phyloP scores from a whole-genome alignment of 2,329 filamentous ascomycete genomes.

The Immersiporthe knoxdaviesiana region DNA sequence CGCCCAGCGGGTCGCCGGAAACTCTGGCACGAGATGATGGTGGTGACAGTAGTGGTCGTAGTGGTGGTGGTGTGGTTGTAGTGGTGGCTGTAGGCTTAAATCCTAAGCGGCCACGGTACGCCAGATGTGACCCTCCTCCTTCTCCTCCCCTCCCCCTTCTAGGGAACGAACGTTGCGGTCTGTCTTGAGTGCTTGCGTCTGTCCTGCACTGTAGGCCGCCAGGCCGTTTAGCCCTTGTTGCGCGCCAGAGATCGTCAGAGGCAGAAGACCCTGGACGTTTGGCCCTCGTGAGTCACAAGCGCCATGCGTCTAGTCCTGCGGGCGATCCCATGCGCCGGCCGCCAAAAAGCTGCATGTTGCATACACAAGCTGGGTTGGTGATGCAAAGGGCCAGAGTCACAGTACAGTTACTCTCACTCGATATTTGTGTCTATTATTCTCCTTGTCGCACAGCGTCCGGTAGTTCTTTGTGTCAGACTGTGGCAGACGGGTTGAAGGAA shows the following conservation, averaged over 20 bases:
- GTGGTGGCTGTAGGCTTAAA: neutral
- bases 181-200: slow-evolving; percentile 18
- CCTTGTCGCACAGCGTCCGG: slow-evolving; percentile 6
- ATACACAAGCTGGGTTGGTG: neutral
- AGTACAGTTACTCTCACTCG: neutral
- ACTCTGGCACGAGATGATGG: neutral
- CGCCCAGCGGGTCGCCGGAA: slow-evolving; percentile 7
- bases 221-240: slow-evolving; percentile 11
- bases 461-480: neutral
- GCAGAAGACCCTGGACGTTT: neutral
- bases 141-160: neutral
- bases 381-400: neutral
- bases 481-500: neutral
- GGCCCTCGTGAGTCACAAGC: slow-evolving; percentile 22
- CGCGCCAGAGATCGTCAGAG: slow-evolving; percentile 7
- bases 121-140: neutral
- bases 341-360: neutral
- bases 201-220: slow-evolving; percentile 19
- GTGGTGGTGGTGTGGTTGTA: neutral
- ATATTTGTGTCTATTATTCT: slow-evolving; percentile 1
- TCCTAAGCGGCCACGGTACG: slow-evolving; percentile 1
- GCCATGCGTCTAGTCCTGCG: slow-evolving; percentile 10
- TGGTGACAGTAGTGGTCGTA: neutral
- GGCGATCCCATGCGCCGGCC: neutral
- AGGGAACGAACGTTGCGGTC: neutral